Percentiles rank a stretch among this genome's conserved stretches.
Conservation (phyloP, 768 basidiomycete genomes). For the Macrolepiota dolichaula region DNA sequence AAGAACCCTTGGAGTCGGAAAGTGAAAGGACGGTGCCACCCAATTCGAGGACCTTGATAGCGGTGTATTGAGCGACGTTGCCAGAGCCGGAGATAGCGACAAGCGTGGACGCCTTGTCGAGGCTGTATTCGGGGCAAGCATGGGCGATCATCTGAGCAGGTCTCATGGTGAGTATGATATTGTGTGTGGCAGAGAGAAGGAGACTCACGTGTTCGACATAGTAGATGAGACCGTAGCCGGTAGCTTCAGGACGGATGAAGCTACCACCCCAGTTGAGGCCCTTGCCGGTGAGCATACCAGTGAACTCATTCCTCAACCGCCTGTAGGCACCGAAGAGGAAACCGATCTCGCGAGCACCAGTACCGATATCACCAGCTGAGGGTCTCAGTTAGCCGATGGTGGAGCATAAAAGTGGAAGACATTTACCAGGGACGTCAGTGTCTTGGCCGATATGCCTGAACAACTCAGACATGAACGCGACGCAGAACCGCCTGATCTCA, state of each 20-base stretch:
- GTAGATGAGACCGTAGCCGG: constrained; percentile 74
- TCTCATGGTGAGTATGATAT: not conserved
- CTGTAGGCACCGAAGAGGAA: constrained; percentile 80
- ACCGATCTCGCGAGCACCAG: constrained; percentile 72
- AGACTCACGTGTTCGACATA: constrained; percentile 64
- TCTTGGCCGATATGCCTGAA: constrained; percentile 68
- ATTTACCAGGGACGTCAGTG: constrained; percentile 66
- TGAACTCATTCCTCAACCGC: constrained; percentile 67
- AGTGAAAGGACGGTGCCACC: constrained; percentile 69
- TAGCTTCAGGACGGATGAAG: constrained; percentile 72
- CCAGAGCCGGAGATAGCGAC: constrained; percentile 65
- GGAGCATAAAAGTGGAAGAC: not conserved
- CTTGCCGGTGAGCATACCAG: constrained; percentile 70
- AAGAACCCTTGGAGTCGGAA: constrained; percentile 71
- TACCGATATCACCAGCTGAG: constrained; percentile 67
- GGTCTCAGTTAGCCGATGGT: not conserved
- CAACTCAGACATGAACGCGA: constrained; percentile 72
- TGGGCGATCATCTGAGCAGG: constrained; percentile 49
- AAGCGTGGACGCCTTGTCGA: constrained; percentile 40
- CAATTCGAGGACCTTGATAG: constrained; percentile 74
- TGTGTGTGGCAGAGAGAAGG: not conserved
- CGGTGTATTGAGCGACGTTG: constrained; percentile 75
- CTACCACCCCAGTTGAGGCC: constrained; percentile 69
- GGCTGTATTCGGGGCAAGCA: constrained; percentile 54
- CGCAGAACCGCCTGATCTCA: constrained; percentile 72